These are phyloP conservation scores for Aspergillus brunneoviolaceus DNA, from an alignment of 2,329 filamentous ascomycete species.

Conservation along the genomic window DNA sequence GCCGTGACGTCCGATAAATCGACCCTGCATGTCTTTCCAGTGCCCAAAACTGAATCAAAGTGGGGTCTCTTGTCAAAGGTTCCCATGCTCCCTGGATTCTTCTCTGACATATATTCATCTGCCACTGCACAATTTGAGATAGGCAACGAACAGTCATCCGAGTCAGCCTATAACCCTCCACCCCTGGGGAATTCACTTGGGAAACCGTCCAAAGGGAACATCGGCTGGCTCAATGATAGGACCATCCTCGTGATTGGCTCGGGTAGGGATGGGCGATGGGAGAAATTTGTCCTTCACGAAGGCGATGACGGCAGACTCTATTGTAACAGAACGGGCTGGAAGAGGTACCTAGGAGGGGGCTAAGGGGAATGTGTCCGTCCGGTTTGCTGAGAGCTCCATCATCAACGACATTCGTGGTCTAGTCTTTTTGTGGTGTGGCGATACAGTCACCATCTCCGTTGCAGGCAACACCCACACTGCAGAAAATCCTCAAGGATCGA, in stretches of 20 bases:
- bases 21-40: constrained; percentile 90
- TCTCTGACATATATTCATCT: constrained; percentile 88
- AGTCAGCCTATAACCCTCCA: constrained; percentile 43
- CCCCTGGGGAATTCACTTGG: constrained; percentile 55
- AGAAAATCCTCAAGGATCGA: neutral
- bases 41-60: constrained; percentile 58
- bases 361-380: constrained; percentile 17
- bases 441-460: neutral
- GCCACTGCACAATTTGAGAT: constrained; percentile 78
- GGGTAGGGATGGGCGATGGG: constrained; percentile 79
- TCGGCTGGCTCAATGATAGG: constrained; percentile 79
- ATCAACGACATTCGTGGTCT: neutral
- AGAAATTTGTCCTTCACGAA: constrained; percentile 75
- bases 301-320: constrained; percentile 66
- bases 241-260: constrained; percentile 75
- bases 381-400: neutral
- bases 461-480: neutral
- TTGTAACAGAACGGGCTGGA: constrained; percentile 76
- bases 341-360: constrained; percentile 63
- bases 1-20: constrained; percentile 97
- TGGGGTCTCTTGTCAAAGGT: constrained; percentile 84
- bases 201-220: constrained; percentile 73
- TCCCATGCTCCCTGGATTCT: constrained; percentile 79
- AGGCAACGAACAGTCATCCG: constrained; percentile 64
- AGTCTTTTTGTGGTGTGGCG: neutral